Base-by-base conservation (phyloP, 2,329 filamentous ascomycete species). In the Balansia obtecta region DNA sequence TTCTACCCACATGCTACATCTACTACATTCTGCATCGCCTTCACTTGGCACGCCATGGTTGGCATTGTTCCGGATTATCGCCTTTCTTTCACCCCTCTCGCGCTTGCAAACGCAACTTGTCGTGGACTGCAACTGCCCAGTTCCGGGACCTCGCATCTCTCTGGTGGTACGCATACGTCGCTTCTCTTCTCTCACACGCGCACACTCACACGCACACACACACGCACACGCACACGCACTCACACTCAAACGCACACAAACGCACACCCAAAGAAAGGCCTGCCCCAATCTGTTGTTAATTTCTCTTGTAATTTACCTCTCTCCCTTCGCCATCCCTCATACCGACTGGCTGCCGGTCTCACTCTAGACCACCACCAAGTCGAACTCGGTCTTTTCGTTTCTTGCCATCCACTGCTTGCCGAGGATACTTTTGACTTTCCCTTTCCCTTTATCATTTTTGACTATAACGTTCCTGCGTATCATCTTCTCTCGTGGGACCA, bases 331-430 rank as follows among this genome's bases (percentile, higher is more conserved):
- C 16, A 11, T 34, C n/a, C 27, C 22, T n/a, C 27, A 37, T 10
- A 44, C n/a, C 8, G 27, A 27, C 27, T 27, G 27, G 27, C 20
- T 16, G 15, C 15, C 40, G 16, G 20, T n/a, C 27, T 37, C 16
- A 47, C 34, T 47, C 32, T 46, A 30, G 45, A 33, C 45, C 45
- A 40, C n/a, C 34, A 47, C 45, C 45, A n/a, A 16, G 33, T 33
- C 12, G 30, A 16, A 10, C 39, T 42, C 39, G 39, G 40, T 49
- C 40, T 38, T 38, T 49, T 22, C 22, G 7, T 38, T 46, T 46
- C 45, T 46, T 34, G 34, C 16, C 45, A 46, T 18, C n/a, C 20
- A 8, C 37, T 46, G 33, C 45, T 46, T 20, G 22, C 8, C 16
- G 3, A 44, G 7, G 8, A 16, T 44, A 38, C 18, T n/a, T n/a